Evolutionary conservation across 192 early-diverging fungal species (phyloP), one percentile per base, ranked within the genome.

Genomic region (Entomortierella parvispora): DNA sequence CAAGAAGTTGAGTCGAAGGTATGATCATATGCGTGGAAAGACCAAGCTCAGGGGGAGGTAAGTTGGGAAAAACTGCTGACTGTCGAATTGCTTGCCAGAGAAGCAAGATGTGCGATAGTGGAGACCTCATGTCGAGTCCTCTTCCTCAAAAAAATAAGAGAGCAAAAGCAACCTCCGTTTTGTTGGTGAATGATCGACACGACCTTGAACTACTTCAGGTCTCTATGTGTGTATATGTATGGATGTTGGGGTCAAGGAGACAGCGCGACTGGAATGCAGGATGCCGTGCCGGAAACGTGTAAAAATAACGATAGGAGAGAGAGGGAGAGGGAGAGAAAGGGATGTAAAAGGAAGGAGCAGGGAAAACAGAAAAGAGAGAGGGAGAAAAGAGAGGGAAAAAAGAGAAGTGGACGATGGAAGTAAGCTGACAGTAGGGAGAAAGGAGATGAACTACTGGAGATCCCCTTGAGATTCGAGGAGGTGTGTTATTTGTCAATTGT

Each of bases 51-150:
- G 71, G 50, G 4, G 71, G 52, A 0, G 58, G 57, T n/a, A n/a
- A n/a, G n/a, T n/a, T n/a, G n/a, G n/a, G n/a, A n/a, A 10, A 33
- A 14, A 48, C 31, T 28, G 50, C 65, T 2, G 56, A 32, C 34
- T 67, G 63, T n/a, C 50, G 58, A 23, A 75, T 40, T 1, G 63
- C 31, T 14, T 67, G 71, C 71, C 63, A 75, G n/a, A 75, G 56
- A 3, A 75, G 64, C 11, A 75, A 34, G 44, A 75, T 28, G 28
- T 75, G 63, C 8, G 71, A 67, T 4, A 69, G 17, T 23, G 68
- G 68, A 17, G 68, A 50, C 34, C 56, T 29, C 57, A 52, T 58
- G 20, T 10, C 3, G 56, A 40, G n/a, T n/a, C n/a, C n/a, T n/a
- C n/a, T n/a, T n/a, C n/a, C n/a, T n/a, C n/a, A n/a, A n/a, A n/a